Base-by-base conservation (phyloP, 129 eudicot genomes). In the Apium graveolens region DNA sequence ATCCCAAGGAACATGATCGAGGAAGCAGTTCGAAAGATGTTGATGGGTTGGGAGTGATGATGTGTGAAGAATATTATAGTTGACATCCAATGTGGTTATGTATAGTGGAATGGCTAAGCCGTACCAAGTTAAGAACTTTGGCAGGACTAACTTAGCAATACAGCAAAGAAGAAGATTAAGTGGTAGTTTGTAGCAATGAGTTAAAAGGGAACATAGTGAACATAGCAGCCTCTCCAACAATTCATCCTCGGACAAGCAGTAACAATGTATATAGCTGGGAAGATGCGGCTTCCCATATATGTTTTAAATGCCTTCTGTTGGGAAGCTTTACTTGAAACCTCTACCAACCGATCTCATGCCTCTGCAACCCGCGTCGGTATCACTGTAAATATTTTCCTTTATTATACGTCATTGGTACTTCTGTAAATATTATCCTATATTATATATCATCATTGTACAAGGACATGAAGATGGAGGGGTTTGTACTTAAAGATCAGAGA, bases 21-120 rank as follows among this genome's bases (percentile, higher is more conserved):
- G 82, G 92, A 84, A 75, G 86, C 88, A 1, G 96, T 93, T 80
- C 29, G 83, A 86, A 88, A 90, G 80, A 87, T 78, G 87, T 85
- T 93, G 76, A 88, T 89, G 92, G 91, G 96, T 45, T 90, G 97
- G 93, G 87, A 84, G 49, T 75, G 74, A 84, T 76, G 46, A 44
- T 39, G 76, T 44, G 3, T 37, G 24, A 46, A 13, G 78, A 46
- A 39, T 37, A 27, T 48, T 60, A n/a, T 75, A 45, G 65, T 60
- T 42, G 57, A 69, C 68, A 51, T 81, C 14, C 16, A 6, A 38
- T 3, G 27, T n/a, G 76, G 53, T 42, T 41, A 68, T 81, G 80
- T 75, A 46, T 44, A 29, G 79, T 65, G n/a, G 75, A 74, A 75
- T 53, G 31, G 76, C 53, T 41, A 24, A 39, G 34, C 76, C 44